Percentiles rank a stretch among this genome's conserved stretches.
phyloP scores from a whole-genome alignment of 2,329 filamentous ascomycete genomes.

The Eutypa lata region DNA sequence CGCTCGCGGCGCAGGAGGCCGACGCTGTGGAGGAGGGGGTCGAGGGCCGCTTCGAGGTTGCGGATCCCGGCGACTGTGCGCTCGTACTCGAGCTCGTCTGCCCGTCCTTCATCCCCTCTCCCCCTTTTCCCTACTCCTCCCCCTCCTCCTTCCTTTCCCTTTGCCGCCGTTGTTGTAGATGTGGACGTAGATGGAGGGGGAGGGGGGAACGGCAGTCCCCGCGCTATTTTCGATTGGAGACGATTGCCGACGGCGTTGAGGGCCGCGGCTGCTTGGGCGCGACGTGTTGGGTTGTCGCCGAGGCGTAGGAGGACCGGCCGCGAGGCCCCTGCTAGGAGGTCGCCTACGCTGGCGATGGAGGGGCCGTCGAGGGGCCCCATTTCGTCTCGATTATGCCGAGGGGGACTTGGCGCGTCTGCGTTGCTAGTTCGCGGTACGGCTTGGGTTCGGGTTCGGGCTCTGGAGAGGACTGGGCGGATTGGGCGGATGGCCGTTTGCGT shows the following conservation, averaged over 20 bases:
- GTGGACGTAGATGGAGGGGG: constrained; percentile 20
- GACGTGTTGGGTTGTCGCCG: constrained; percentile 42
- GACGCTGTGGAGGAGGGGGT: constrained; percentile 60
- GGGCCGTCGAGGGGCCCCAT: constrained; percentile 57
- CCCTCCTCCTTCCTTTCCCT: constrained; percentile 24
- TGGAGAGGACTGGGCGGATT: constrained; percentile 15
- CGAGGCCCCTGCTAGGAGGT: constrained; percentile 56
- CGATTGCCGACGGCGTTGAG: constrained; percentile 53
- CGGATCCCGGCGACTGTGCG: constrained; percentile 58
- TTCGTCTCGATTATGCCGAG: constrained; percentile 64
- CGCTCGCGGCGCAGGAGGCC: constrained; percentile 58
- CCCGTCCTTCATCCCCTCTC: too few species aligned
- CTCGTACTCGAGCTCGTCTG: constrained; percentile 64
- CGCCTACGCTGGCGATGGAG: constrained; percentile 53
- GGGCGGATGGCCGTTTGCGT: constrained; percentile 8
- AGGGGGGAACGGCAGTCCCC: constrained; percentile 65
- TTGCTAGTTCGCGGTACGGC: constrained; percentile 49
- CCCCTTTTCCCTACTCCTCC: constrained; percentile 30
- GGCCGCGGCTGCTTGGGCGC: constrained; percentile 52
- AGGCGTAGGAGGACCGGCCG: constrained; percentile 60
- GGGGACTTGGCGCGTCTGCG: constrained; percentile 53
- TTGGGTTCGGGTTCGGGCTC: constrained; percentile 23
- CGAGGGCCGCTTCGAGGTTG: constrained; percentile 55
- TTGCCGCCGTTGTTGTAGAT: constrained; percentile 24
- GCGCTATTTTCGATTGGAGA: constrained; percentile 55